Percentiles rank a stretch among this genome's conserved stretches.
Evolutionary conservation across 345 rosid species (phyloP).

Genomic region (Salix koriyanagi): DNA sequence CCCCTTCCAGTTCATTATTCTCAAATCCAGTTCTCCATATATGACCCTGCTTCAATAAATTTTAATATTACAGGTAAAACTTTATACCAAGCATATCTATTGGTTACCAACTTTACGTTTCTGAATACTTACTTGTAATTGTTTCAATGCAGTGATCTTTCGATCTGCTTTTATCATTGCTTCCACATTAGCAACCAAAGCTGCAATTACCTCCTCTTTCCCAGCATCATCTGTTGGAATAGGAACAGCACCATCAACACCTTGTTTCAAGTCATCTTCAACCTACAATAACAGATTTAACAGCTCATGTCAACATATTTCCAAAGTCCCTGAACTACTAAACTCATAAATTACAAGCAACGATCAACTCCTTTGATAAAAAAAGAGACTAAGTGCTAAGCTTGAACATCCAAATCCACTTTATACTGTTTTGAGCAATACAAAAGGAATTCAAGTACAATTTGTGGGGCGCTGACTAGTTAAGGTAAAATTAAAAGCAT

Average conservation of each 20-base stretch:
- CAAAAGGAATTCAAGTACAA: too few relatives aligned
- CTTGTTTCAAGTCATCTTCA: slow-evolving; percentile 67
- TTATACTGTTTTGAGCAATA: not conserved
- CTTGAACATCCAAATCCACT: not conserved
- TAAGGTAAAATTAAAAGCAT: not conserved
- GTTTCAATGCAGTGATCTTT: slow-evolving; percentile 90
- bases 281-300: slow-evolving; percentile 40
- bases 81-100: not conserved
- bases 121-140: slow-evolving; percentile 62
- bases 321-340: not conserved
- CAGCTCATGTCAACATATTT: not conserved
- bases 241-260: slow-evolving; percentile 61
- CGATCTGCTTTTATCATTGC: slow-evolving; percentile 94
- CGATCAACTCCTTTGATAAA: not conserved
- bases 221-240: slow-evolving; percentile 68
- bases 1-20: slow-evolving; percentile 67
- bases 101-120: not conserved
- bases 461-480: not conserved
- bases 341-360: not conserved
- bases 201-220: slow-evolving; percentile 74
- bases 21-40: slow-evolving; percentile 89
- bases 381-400: not conserved
- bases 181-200: slow-evolving; percentile 77
- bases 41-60: slow-evolving; percentile 63
- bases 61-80: slow-evolving; percentile 4